phyloP scores from a whole-genome alignment of 2,329 filamentous ascomycete genomes.

The Pseudogymnoascus sp. region DNA sequence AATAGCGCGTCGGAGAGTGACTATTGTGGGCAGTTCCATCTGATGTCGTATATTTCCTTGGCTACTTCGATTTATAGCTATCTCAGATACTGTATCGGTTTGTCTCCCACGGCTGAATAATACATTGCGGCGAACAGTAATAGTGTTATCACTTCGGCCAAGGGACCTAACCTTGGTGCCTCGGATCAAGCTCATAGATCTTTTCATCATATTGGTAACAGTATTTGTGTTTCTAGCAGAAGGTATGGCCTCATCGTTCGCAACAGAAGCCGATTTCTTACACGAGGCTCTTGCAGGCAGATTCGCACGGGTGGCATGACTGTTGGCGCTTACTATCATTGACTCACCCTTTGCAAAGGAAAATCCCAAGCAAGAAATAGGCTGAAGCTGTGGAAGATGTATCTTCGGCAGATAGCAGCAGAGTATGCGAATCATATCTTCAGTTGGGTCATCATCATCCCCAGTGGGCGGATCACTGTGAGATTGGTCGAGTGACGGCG shows the following conservation, averaged over 20 bases:
- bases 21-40: not conserved
- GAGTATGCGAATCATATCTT: not conserved
- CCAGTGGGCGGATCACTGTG: not conserved
- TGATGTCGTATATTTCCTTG: not conserved
- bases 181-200: not conserved
- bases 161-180: not conserved
- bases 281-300: not conserved
- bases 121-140: conserved; percentile 1
- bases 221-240: not conserved
- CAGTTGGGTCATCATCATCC: not conserved
- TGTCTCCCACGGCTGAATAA: not conserved
- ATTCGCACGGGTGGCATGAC: not conserved
- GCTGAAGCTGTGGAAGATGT: not conserved
- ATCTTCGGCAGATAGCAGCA: not conserved
- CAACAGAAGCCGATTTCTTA: not conserved
- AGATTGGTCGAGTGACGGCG: not conserved
- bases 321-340: not conserved
- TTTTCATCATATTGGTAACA: not conserved
- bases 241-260: not conserved
- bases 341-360: not conserved
- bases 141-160: not conserved
- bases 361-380: not conserved
- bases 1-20: not conserved
- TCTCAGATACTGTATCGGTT: not conserved
- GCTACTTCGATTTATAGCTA: not conserved